Evolutionary conservation across 2,329 filamentous ascomycete genomes (phyloP), one percentile per base, ranked within the genome.

Genomic region (Grosmannia serpens): DNA sequence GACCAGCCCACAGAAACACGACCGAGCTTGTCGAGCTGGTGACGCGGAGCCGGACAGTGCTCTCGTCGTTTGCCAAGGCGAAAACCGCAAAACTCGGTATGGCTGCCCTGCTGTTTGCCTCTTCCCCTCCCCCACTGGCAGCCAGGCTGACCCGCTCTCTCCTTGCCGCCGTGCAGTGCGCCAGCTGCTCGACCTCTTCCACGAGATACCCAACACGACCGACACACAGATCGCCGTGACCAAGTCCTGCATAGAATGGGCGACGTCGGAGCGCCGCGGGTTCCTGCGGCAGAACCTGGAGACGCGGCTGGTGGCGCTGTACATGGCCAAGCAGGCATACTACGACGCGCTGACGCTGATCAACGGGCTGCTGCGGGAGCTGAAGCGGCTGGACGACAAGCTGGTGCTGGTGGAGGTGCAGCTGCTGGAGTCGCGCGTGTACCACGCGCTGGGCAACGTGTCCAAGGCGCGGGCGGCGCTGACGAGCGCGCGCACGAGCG

Each of bases 191-290:
- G 94, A 99, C 73, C 85, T 96, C 72, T 94, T 97, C 79, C 85
- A 88, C 67, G 83, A 88, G 68, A 96, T 97, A 67, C 94, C 95
- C 68, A 88, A 96, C 75, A 94, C 90, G 67, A 88, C 88, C 77
- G 94, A 99, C 71, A 89, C 87, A 70, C 94, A 99, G 77, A 91
- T 96, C 72, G 78, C 86, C 71, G 90, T 96, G 67, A 99, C 94
- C 69, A 96, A 96, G 76, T 96, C 94, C 75, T 97, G 91, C 78
- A 99, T 99, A 84, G 92, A 97, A 77, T 99, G 94, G 94, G 94
- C 94, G 54, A 89, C 92, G 58, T 88, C 89, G 56, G 91, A 97
- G 77, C 88, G 91, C 67, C 88, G 94, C 70, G 89, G 90, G 61
- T 99, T 99, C 81, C 84, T 99, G 66, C 91, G 94, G 65, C 94